Evolutionary conservation across 1,284 basidiomycete genomes (phyloP).

Genomic region (Prillingera fragicola): DNA sequence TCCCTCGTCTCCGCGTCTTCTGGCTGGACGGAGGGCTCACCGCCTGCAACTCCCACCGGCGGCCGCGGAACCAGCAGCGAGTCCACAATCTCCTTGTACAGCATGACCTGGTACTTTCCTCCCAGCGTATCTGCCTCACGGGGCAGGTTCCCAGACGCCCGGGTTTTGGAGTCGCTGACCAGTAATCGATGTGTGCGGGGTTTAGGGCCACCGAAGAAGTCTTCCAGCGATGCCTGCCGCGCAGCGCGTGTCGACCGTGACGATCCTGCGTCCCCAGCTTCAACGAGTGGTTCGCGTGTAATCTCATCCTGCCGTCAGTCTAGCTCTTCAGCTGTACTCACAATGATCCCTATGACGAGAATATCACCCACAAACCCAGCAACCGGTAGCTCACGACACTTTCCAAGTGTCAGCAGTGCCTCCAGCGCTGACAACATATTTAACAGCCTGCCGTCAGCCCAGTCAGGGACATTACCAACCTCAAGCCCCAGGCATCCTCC

Average conservation of each 20-base stretch:
- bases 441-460: constrained; percentile 51
- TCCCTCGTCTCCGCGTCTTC: not conserved
- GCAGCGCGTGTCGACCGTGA: not conserved
- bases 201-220: constrained; percentile 18
- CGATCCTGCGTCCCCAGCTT: constrained; percentile 3
- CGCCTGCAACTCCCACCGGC: too few relatives aligned
- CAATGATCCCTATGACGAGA: constrained; percentile 61
- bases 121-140: constrained; percentile 58
- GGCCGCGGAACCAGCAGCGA: constrained; percentile 37
- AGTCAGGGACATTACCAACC: constrained; percentile 49
- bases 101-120: constrained; percentile 73
- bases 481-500: constrained; percentile 69
- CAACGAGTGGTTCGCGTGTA: constrained; percentile 38
- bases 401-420: constrained; percentile 52
- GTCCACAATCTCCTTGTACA: constrained; percentile 69
- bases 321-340: constrained; percentile 36
- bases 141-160: constrained; percentile 56
- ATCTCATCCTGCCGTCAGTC: constrained; percentile 54
- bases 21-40: too few relatives aligned
- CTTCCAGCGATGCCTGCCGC: constrained; percentile 11
- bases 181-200: constrained; percentile 48
- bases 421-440: constrained; percentile 59
- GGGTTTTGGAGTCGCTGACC: constrained; percentile 72
- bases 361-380: constrained; percentile 60
- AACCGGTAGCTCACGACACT: constrained; percentile 65